A percentile compares a stretch with the other conserved stretches of the same genome.
Evolutionary conservation across 345 rosid species (phyloP).

Genomic region (Iberis pinnata): DNA sequence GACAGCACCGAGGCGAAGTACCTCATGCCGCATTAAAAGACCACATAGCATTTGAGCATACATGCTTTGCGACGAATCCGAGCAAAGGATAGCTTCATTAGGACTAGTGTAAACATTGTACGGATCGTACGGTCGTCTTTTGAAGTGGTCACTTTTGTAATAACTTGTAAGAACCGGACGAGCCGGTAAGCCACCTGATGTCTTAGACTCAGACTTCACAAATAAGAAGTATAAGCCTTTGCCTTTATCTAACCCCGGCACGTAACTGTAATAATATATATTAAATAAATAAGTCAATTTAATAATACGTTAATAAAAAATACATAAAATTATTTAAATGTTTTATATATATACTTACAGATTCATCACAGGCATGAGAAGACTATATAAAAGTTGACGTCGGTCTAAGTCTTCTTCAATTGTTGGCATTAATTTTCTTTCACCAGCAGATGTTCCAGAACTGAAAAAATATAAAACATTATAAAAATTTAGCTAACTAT

Average conservation of each 20-base stretch:
- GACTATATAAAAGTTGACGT: constrained; percentile 63
- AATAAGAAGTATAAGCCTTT: constrained; percentile 80
- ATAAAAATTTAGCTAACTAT: background rate
- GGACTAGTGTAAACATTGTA: constrained; percentile 83
- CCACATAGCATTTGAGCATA: constrained; percentile 88
- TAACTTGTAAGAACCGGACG: constrained; percentile 92
- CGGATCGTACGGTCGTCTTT: constrained; percentile 66
- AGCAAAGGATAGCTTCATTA: constrained; percentile 72
- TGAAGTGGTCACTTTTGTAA: constrained; percentile 81
- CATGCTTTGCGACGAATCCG: constrained; percentile 89
- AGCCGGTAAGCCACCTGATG: constrained; percentile 75
- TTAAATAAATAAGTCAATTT: background rate
- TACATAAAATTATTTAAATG: background rate
- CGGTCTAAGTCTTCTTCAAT: constrained; percentile 76
- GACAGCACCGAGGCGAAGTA: constrained; percentile 79
- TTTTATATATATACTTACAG: constrained; percentile 37
- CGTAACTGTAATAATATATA: constrained; percentile 48
- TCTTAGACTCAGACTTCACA: constrained; percentile 72
- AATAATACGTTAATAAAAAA: background rate
- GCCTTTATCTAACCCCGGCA: constrained; percentile 77
- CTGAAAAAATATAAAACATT: constrained; percentile 27
- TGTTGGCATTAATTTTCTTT: constrained; percentile 89
- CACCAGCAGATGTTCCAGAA: constrained; percentile 97
- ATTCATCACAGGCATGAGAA: constrained; percentile 92
- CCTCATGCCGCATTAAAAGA: constrained; percentile 57